Base-by-base conservation (phyloP, 371 early-diverging fungal species). In the Mucor velutinosus region DNA sequence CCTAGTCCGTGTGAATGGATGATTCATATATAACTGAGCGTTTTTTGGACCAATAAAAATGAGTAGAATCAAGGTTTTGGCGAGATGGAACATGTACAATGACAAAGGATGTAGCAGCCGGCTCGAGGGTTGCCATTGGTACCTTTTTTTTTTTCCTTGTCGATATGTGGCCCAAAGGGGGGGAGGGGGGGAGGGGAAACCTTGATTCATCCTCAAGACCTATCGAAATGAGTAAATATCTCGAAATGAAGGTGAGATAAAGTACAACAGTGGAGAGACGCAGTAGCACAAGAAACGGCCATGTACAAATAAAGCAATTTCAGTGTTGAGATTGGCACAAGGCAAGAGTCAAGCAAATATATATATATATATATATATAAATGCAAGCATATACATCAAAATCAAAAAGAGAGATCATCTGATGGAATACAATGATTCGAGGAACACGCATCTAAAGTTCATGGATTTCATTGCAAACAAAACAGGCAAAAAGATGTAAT, bases 401-500 rank as follows among this genome's bases (percentile, higher is more conserved):
- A 17, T 17, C 4, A 41, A 17, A 41, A 41, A 17, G 41, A 41
- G 41, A 37, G 15, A 41, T 41, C 41, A 41, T 15, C 15, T 41
- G 41, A 41, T 41, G 49, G 19, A 0, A 47, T 12, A 47, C 23
- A 12, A 12, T 23, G 49, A 7, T 7, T 23, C n/a, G 12, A 49
- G 23, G 7, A 49, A 49, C 23, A 0, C 41, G 6, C 41, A 41
- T 41, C 41, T 41, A 49, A 21, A 49, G n/a, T 19, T 49, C 1
- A 47, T 21, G 17, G 10, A 35, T 35, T 35, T 35, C 19, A 49
- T 27, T 5, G 10, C 53, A 53, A 21, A 53, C 23, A 27, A 53
- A 53, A 21, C 41, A 41, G 17, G 37, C 29, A 29, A 58, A 58
- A 77, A 77, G 74, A 63, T 77, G 74, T 70, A 67, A 77, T 77